Conservation (phyloP, 2,329 filamentous ascomycete genomes). For the Colletotrichum karsti region DNA sequence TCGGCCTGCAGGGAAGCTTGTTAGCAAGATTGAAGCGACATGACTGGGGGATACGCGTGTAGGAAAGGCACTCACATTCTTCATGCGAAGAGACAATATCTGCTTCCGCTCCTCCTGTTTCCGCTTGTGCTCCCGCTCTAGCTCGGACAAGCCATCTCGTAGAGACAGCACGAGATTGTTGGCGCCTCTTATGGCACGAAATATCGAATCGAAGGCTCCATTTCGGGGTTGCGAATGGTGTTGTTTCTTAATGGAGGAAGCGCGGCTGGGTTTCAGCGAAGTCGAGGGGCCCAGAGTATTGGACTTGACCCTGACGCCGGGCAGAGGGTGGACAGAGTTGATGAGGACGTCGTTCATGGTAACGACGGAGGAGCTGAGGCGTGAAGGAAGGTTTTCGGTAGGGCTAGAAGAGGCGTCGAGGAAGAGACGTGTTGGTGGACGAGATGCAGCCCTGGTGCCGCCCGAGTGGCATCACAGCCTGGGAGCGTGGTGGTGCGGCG, state of each 20-base stretch:
- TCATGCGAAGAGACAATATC: conserved; percentile 70
- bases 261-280: conserved; percentile 19
- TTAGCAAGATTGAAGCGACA: not conserved
- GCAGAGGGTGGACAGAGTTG: conserved; percentile 24
- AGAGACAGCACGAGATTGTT: conserved; percentile 54
- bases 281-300: not conserved
- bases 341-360: conserved; percentile 31
- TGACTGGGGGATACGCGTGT: not conserved
- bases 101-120: conserved; percentile 67
- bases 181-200: conserved; percentile 47
- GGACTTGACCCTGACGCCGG: conserved; percentile 18
- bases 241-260: conserved; percentile 21
- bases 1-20: conserved; percentile 62
- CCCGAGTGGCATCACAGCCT: conserved; percentile 27
- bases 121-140: conserved; percentile 56
- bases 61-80: conserved; percentile 61
- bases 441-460: conserved; percentile 17
- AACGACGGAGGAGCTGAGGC: not conserved
- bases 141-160: conserved; percentile 60
- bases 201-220: conserved; percentile 29
- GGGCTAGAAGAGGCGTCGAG: not conserved
- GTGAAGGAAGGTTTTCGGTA: not conserved
- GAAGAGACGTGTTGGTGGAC: not conserved
- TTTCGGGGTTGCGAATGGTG: conserved; percentile 4
- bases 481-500: not conserved